Evolutionary conservation across 2,329 filamentous ascomycete genomes (phyloP).

Genomic region (Fusarium verrucosum): DNA sequence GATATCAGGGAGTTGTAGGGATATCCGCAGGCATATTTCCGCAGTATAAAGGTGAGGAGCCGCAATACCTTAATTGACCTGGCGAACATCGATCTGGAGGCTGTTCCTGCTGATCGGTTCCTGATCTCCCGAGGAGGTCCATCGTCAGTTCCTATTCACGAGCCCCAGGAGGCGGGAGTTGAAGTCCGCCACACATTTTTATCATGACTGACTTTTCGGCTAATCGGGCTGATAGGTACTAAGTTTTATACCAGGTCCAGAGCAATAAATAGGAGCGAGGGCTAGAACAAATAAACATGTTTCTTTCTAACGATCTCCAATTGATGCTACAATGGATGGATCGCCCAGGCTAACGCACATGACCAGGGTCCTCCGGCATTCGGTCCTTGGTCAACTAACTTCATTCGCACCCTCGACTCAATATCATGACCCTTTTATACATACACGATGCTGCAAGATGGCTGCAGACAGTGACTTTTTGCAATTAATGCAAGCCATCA

Average conservation of each 20-base stretch:
- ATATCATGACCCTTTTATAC: conserved; percentile 1
- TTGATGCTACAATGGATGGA: conserved; percentile 7
- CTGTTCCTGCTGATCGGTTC: conserved; percentile 4
- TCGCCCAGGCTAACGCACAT: conserved; percentile 19
- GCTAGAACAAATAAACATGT: neutral
- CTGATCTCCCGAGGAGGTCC: conserved; percentile 9
- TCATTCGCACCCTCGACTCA: neutral
- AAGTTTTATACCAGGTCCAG: no score
- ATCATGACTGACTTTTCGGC: neutral
- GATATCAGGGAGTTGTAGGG: conserved; percentile 6
- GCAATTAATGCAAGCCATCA: conserved; percentile 35
- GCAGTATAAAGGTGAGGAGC: neutral
- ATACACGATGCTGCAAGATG: conserved; percentile 27
- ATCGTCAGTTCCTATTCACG: conserved; percentile 2
- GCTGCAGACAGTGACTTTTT: conserved; percentile 19
- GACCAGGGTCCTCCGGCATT: conserved; percentile 15
- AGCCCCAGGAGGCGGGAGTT: conserved; percentile 5
- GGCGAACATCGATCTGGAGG: neutral
- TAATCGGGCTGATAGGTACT: neutral
- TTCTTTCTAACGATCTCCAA: neutral
- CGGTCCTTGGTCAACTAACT: conserved; percentile 11
- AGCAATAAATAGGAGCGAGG: neutral
- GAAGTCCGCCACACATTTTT: conserved; percentile 5
- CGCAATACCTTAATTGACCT: neutral
- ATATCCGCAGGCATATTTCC: neutral